Conservation (phyloP, 176 grass and related monocot genomes). For the Oryza coarctata region DNA sequence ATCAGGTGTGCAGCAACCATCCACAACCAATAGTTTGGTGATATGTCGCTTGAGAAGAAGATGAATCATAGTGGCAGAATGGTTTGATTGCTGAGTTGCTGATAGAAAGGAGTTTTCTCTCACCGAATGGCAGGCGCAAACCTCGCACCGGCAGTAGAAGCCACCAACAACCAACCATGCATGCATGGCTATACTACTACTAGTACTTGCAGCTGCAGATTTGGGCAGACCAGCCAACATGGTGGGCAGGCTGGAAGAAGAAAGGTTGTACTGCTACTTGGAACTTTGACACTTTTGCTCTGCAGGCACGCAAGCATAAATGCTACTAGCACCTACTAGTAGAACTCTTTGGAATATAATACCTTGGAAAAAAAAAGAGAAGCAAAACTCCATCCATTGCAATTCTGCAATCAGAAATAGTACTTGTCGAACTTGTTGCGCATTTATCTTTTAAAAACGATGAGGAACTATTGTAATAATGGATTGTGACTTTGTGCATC, state of each 20-base stretch:
- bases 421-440: too few species aligned
- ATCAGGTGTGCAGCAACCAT: conserved; percentile 12
- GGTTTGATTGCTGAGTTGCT: conserved; percentile 10
- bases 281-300: conserved; percentile 15
- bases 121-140: neutral
- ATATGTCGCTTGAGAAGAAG: conserved; percentile 28
- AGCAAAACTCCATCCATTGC: neutral
- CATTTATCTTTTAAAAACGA: too few species aligned
- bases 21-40: conserved; percentile 36
- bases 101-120: neutral
- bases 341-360: neutral
- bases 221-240: neutral
- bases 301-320: conserved; percentile 35
- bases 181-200: neutral
- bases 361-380: neutral
- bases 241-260: neutral
- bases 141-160: conserved; percentile 23
- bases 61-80: neutral
- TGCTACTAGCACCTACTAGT: too few species aligned
- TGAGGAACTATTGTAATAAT: too few species aligned
- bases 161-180: conserved; percentile 12
- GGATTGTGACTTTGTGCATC: too few species aligned
- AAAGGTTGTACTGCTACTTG: neutral
- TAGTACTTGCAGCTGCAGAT: neutral
- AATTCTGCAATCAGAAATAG: too few species aligned